These are phyloP conservation scores for Aspergillus japonicus DNA, from an alignment of 2,329 filamentous ascomycete genomes.

Conservation along the genomic window DNA sequence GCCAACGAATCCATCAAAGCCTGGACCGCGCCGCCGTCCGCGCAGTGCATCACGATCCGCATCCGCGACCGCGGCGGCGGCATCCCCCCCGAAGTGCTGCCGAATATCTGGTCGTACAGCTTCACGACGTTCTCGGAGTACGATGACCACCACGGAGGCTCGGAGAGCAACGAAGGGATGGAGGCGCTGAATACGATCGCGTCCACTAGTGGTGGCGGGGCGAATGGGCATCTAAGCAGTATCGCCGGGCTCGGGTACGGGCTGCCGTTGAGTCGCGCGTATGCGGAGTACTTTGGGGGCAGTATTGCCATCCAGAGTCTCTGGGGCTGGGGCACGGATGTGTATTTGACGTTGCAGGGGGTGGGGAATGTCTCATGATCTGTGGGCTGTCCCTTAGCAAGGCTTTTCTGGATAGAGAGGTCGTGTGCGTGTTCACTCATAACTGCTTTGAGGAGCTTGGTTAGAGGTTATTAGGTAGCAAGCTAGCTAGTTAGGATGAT, in stretches of 20 bases:
- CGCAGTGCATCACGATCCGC: slow-evolving; percentile 86
- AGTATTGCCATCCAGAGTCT: slow-evolving; percentile 93
- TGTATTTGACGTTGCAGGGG: slow-evolving; percentile 62
- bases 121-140: slow-evolving; percentile 90
- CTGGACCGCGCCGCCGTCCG: slow-evolving; percentile 41
- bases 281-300: slow-evolving; percentile 97
- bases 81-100: slow-evolving; percentile 78
- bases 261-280: slow-evolving; percentile 82
- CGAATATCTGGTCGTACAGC: slow-evolving; percentile 93
- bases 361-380: slow-evolving; percentile 51
- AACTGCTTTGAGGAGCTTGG: background rate
- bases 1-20: slow-evolving; percentile 34
- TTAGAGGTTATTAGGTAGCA: too few species aligned
- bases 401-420: too few species aligned
- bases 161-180: slow-evolving; percentile 52
- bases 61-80: slow-evolving; percentile 95
- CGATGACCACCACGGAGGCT: slow-evolving; percentile 40
- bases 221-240: slow-evolving; percentile 65
- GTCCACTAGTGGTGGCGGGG: slow-evolving; percentile 37
- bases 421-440: too few species aligned
- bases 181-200: slow-evolving; percentile 76
- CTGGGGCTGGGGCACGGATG: slow-evolving; percentile 83
- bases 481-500: too few species aligned
- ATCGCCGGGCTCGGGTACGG: slow-evolving; percentile 95
- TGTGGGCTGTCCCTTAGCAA: too few species aligned